These are phyloP conservation scores for Aureobasidium sp. DNA, from an alignment of 2,329 filamentous ascomycete genomes.

Conservation along the genomic window DNA sequence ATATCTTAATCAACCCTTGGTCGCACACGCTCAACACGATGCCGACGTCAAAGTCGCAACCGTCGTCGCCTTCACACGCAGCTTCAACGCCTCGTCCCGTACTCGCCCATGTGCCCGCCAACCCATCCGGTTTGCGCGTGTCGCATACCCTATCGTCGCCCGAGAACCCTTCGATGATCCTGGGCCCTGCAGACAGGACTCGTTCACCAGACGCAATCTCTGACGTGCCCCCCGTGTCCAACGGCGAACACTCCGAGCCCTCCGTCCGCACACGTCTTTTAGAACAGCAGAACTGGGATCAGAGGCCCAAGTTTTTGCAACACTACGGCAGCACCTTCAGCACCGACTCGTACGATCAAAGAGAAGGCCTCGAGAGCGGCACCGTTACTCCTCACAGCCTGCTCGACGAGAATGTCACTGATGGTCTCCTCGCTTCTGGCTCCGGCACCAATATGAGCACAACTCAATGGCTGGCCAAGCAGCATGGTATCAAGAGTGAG, in stretches of 20 bases:
- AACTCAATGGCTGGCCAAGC: slow-evolving; percentile 62
- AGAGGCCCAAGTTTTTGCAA: slow-evolving; percentile 32
- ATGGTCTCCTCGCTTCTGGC: slow-evolving; percentile 31
- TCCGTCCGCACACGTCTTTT: slow-evolving; percentile 32
- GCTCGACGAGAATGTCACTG: slow-evolving; percentile 35
- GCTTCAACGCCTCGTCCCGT: slow-evolving; percentile 4
- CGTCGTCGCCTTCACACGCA: slow-evolving; percentile 1
- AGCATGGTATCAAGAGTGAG: slow-evolving; percentile 65
- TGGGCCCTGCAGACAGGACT: background rate
- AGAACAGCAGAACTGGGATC: slow-evolving; percentile 28
- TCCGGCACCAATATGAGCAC: slow-evolving; percentile 52
- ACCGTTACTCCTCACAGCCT: slow-evolving; percentile 25
- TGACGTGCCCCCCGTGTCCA: background rate
- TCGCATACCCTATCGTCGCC: slow-evolving; percentile 12
- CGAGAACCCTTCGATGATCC: slow-evolving; percentile 4
- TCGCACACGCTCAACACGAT: background rate
- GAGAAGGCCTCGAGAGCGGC: slow-evolving; percentile 27
- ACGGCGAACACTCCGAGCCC: slow-evolving; percentile 18
- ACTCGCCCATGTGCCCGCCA: slow-evolving; percentile 11
- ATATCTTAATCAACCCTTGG: background rate
- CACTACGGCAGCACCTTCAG: slow-evolving; percentile 38
- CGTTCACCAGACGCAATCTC: background rate
- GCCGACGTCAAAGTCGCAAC: background rate
- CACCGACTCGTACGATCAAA: slow-evolving; percentile 18
- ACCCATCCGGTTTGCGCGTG: slow-evolving; percentile 13